phyloP scores from a whole-genome alignment of 2,329 filamentous ascomycete genomes.

The Aspergillus ruber region DNA sequence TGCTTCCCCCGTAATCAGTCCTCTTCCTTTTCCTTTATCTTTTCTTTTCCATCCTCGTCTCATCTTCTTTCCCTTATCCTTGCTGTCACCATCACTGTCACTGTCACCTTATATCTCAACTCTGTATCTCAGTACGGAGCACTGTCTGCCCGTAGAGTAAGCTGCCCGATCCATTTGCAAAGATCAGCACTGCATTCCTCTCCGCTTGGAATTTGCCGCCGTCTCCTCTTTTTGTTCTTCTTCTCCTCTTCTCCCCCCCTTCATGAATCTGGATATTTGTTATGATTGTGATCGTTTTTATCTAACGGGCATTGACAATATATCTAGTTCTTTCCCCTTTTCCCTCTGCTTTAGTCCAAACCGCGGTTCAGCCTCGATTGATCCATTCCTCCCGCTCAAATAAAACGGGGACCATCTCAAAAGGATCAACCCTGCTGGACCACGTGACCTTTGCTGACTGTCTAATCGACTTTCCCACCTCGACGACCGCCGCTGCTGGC shows the following conservation, averaged over 20 bases:
- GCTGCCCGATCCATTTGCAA: neutral
- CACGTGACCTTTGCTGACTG: conserved; percentile 10
- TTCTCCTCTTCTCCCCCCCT: conserved; percentile 2
- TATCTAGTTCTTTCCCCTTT: neutral
- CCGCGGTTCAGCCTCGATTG: too few relatives aligned
- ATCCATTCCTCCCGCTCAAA: too few relatives aligned
- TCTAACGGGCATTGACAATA: too few relatives aligned
- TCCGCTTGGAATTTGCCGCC: neutral
- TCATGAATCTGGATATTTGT: conserved; percentile 1
- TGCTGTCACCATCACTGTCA: neutral
- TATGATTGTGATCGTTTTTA: neutral
- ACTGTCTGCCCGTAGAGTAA: neutral
- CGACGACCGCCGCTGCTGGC: conserved; percentile 16
- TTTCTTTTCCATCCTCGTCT: too few relatives aligned
- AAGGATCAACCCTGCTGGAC: conserved; percentile 1
- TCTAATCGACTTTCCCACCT: neutral
- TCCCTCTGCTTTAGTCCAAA: neutral
- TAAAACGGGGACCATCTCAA: neutral
- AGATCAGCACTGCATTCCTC: conserved; percentile 1
- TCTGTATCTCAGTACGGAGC: neutral
- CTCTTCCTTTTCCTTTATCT: too few relatives aligned
- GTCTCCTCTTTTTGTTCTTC: conserved; percentile 1
- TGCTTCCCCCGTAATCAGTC: too few relatives aligned
- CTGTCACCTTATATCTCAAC: neutral
- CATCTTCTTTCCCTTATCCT: too few relatives aligned